Conservation (phyloP, 2,329 filamentous ascomycete genomes). For the Scedosporium minutisporum region DNA sequence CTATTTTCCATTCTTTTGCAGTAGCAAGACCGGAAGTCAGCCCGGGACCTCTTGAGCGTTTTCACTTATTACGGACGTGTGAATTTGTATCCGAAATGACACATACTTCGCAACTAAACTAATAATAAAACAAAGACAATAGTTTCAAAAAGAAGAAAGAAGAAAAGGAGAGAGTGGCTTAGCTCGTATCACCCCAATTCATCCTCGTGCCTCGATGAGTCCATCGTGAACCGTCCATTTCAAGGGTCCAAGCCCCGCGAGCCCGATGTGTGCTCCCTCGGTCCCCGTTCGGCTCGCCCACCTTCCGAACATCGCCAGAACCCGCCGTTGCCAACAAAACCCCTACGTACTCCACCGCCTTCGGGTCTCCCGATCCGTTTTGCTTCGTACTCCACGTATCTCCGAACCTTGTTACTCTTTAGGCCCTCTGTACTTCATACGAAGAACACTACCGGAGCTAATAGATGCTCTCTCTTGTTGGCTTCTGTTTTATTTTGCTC, state of each 20-base stretch:
- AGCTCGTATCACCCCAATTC: background rate
- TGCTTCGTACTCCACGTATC: background rate
- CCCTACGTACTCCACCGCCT: background rate
- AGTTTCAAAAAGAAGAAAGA: too few relatives aligned
- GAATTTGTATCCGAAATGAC: too few relatives aligned
- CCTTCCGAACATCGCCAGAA: slow-evolving; percentile 6
- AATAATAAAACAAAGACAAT: too few relatives aligned
- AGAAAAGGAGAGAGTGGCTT: too few relatives aligned
- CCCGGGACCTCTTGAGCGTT: too few relatives aligned
- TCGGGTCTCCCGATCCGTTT: background rate
- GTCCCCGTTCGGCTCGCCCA: background rate
- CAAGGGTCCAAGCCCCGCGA: background rate
- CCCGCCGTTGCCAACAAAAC: background rate
- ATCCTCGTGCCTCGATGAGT: background rate
- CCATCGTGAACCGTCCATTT: background rate
- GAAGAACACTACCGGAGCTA: background rate
- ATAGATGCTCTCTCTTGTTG: background rate
- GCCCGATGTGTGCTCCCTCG: background rate
- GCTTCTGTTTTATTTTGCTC: too few relatives aligned
- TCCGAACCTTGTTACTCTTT: background rate
- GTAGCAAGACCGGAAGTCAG: too few relatives aligned
- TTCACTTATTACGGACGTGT: too few relatives aligned
- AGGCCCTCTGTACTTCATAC: background rate
- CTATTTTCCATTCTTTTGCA: too few relatives aligned
- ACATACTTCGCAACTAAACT: too few relatives aligned